Evolutionary conservation across 306 rosid genomes (phyloP), one percentile per base, ranked within the genome.

Genomic region (Acmispon strigosus): DNA sequence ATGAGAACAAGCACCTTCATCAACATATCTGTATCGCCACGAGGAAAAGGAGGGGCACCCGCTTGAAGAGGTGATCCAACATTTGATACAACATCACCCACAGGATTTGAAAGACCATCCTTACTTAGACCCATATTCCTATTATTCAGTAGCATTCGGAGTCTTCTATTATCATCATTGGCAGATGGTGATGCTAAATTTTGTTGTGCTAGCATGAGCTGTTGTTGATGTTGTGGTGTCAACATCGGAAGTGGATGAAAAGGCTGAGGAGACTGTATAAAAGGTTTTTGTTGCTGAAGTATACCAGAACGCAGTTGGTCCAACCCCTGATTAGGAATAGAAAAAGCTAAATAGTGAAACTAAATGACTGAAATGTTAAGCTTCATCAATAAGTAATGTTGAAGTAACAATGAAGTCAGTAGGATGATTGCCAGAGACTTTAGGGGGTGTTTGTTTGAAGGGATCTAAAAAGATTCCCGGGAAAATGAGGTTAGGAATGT

Each of bases 231-330:
- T 53, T 93, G 99, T 8, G 85, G 85, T 12, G 97, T 69, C 88
- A 95, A 78, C 96, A 95, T 89, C 74, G 89, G 96, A 67, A 95
- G 86, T 84, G 89, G 99, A 74, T 86, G 97, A 86, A 89, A 90
- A 34, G 96, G 84, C 71, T 88, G 99, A 41, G 87, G 96, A 56
- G 88, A 75, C 87, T 91, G 99, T 16, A 91, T 91, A 81, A 83
- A 95, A 76, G 97, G 85, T 74, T 95, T 95, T 71, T 80, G 99
- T 56, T 79, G 99, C 82, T 85, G 98, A 69, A 93, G 90, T 70
- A 91, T 68, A 79, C 99, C 97, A 67, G 90, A 57, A 19, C 99
- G 99, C 15, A 95, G 92, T 59, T 89, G 99, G 24, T 95, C 99
- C 68, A 95, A 73, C 47, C 97, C 99, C 99, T 95, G 69, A 49